Evolutionary conservation across 345 rosid genomes (phyloP), one percentile per base, ranked within the genome.

Genomic region (Clausena lansium): DNA sequence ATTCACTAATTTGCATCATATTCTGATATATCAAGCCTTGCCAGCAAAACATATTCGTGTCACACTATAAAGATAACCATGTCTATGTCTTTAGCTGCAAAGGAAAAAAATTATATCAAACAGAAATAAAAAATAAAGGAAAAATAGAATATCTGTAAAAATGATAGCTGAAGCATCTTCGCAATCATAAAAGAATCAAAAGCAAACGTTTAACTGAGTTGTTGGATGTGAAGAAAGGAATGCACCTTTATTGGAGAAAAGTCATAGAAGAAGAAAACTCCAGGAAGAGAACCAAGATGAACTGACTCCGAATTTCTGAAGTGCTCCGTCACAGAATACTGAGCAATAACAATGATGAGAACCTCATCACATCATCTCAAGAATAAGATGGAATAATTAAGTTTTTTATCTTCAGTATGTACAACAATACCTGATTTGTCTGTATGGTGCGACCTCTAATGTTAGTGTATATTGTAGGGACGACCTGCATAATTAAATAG

Each of bases 241-340:
- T 67, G 32, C 75, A 92, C 98, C 98, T 95, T 95, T 54, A 95
- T 93, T 22, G 98, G 98, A 62, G 95, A 93, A 35, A 95, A 90
- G 75, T 93, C 98, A 79, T 93, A 93, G 83, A 89, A 86, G 92
- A 95, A 91, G 90, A 92, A 93, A 72, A 95, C 94, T 73, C 97
- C 98, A 28, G 95, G 89, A 38, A 87, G 83, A 6, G 78, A 75
- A 63, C 86, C 86, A 52, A 72, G 74, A 33, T 81, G 85, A 78
- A 87, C 86, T 70, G 89, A 63, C 69, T 88, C 91, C 30, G 86
- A 65, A 35, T 80, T 85, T 85, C 86, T 91, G 79, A 88, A 93
- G 83, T 93, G 98, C 82, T 95, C 94, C 0, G 96, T 93, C 68
- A 95, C 98, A 36, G 98, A 95, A 82, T 88, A 95, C 98, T 93